Evolutionary conservation across 805 yeast genomes (phyloP).

Genomic region (Starmerella riodocensis): DNA sequence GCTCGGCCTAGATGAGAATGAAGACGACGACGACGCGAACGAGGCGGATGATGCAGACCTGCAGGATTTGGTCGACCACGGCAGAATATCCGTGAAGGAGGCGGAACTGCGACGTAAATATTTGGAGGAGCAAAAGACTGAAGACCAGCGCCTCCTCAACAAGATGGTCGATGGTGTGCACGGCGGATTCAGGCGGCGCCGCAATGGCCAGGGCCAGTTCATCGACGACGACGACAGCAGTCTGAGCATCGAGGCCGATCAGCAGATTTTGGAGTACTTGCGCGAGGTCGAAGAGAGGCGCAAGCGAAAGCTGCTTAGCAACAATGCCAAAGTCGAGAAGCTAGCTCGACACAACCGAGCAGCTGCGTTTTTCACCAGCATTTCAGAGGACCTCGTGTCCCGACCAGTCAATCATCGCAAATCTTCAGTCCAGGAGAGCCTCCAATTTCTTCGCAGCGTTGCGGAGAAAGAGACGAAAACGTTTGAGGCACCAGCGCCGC

Average conservation of each 20-base stretch:
- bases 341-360: constrained; percentile 16
- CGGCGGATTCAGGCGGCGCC: constrained; percentile 18
- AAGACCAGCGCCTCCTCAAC: constrained; percentile 17
- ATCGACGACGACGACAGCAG: constrained; percentile 9
- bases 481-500: neutral
- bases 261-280: constrained; percentile 2
- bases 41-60: constrained; percentile 13
- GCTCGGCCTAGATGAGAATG: constrained; percentile 5
- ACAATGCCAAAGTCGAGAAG: constrained; percentile 11
- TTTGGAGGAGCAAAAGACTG: constrained; percentile 16
- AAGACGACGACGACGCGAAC: constrained; percentile 14
- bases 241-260: constrained; percentile 3
- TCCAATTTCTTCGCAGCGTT: constrained; percentile 11
- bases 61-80: constrained; percentile 17
- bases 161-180: constrained; percentile 19
- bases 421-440: constrained; percentile 15
- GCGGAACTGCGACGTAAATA: constrained; percentile 8
- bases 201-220: constrained; percentile 8
- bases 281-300: constrained; percentile 4
- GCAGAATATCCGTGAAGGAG: constrained; percentile 3
- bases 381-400: constrained; percentile 16
- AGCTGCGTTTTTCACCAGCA: constrained; percentile 17
- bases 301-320: constrained; percentile 11
- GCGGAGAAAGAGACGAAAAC: constrained; percentile 4
- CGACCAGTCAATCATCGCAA: constrained; percentile 8